A percentile compares a stretch with the other conserved stretches of the same genome.
These are phyloP conservation scores for Camellia oleifera DNA, from an alignment of 179 eudicot species.

Conservation along the genomic window DNA sequence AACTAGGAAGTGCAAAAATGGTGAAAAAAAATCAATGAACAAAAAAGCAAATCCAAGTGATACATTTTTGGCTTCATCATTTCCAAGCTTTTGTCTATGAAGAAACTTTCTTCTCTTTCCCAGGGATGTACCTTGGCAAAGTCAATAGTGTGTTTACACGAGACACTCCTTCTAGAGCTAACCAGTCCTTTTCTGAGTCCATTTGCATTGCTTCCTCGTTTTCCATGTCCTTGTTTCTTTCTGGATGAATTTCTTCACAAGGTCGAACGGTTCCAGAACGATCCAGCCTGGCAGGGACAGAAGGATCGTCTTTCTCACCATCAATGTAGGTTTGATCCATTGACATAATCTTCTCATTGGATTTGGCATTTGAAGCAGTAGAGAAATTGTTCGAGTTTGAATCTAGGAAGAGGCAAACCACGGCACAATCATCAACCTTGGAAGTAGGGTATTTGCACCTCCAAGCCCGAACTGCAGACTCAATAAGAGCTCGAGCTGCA, in stretches of 20 bases:
- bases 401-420: conserved; percentile 76
- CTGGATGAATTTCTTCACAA: conserved; percentile 21
- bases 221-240: conserved; percentile 23
- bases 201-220: conserved; percentile 24
- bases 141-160: conserved; percentile 73
- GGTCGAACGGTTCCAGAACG: conserved; percentile 34
- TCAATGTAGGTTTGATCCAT: conserved; percentile 8
- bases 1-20: background rate
- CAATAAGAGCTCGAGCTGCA: conserved; percentile 68
- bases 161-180: conserved; percentile 78
- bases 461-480: conserved; percentile 80
- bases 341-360: conserved; percentile 25
- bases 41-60: background rate
- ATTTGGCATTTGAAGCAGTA: conserved; percentile 32
- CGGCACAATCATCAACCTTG: conserved; percentile 91
- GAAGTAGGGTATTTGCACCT: conserved; percentile 79
- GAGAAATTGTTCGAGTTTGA: conserved; percentile 29
- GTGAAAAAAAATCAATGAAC: background rate
- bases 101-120: conserved; percentile 24
- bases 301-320: conserved; percentile 20
- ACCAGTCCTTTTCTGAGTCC: conserved; percentile 54
- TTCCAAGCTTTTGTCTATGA: conserved; percentile 16
- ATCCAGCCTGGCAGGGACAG: conserved; percentile 22
- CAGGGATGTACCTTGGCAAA: conserved; percentile 55
- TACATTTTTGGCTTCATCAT: conserved; percentile 15